Evolutionary conservation across 805 yeast genomes (phyloP).

Genomic region (Kuraishia capsulata): DNA sequence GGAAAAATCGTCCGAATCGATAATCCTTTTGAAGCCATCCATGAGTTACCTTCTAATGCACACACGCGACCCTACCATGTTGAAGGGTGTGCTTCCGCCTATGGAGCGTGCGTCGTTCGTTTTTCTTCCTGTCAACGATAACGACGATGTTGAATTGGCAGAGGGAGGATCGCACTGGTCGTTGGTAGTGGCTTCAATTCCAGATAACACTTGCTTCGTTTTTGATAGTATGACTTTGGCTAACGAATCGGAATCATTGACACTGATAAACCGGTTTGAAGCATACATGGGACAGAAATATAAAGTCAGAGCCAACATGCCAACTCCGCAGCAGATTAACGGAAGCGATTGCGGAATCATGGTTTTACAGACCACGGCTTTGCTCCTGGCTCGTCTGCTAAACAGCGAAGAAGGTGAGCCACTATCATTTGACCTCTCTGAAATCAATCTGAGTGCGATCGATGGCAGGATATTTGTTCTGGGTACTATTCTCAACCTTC

Average conservation of each 20-base stretch:
- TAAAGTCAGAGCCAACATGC: conserved; percentile 11
- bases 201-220: conserved; percentile 38
- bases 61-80: conserved; percentile 29
- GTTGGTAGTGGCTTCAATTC: conserved; percentile 40
- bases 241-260: conserved; percentile 27
- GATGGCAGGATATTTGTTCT: conserved; percentile 36
- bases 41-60: conserved; percentile 54
- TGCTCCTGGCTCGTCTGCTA: conserved; percentile 23
- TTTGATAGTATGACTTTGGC: conserved; percentile 51
- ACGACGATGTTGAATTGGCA: conserved; percentile 45
- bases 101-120: conserved; percentile 36
- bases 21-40: conserved; percentile 45
- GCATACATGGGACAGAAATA: conserved; percentile 14
- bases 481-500: conserved; percentile 21
- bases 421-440: conserved; percentile 28
- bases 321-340: conserved; percentile 52
- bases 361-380: conserved; percentile 26
- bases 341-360: conserved; percentile 61
- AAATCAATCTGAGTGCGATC: conserved; percentile 36
- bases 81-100: conserved; percentile 36
- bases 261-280: conserved; percentile 21
- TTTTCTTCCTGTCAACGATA: conserved; percentile 63
- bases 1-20: conserved; percentile 20
- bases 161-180: conserved; percentile 80
- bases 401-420: conserved; percentile 16